These are phyloP conservation scores for Parascedosporium putredinis DNA, from an alignment of 2,329 filamentous ascomycete species.

Conservation along the genomic window DNA sequence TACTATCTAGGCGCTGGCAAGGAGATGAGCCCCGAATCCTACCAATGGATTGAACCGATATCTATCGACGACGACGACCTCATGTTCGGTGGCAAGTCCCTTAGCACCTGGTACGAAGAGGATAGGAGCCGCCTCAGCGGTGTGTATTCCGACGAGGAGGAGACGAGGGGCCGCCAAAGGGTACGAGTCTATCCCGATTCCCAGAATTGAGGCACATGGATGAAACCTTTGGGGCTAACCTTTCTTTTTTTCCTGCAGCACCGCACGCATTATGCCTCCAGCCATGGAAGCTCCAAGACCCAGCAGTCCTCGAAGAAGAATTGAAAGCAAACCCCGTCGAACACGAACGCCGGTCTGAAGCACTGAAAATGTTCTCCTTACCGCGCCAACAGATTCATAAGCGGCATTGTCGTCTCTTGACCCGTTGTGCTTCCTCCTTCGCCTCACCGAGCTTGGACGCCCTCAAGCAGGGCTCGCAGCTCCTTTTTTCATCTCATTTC, in stretches of 20 bases:
- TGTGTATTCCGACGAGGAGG: conserved; percentile 26
- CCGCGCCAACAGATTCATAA: neutral
- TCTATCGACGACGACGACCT: conserved; percentile 52
- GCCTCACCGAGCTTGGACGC: too few species aligned
- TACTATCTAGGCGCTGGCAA: neutral
- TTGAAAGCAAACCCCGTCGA: neutral
- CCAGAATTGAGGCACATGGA: neutral
- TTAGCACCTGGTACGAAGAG: conserved; percentile 52
- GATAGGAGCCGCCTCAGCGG: conserved; percentile 34
- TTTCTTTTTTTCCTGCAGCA: neutral
- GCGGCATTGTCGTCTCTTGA: neutral
- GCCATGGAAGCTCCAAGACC: conserved; percentile 4
- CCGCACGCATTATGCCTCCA: conserved; percentile 4
- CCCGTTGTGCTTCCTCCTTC: neutral
- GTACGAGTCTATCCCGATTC: conserved; percentile 16
- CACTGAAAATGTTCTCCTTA: neutral
- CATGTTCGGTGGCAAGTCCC: conserved; percentile 49
- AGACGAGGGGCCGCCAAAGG: conserved; percentile 27
- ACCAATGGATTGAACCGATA: conserved; percentile 41
- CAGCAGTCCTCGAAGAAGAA: conserved; percentile 3
- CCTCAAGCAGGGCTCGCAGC: too few species aligned
- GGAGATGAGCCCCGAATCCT: conserved; percentile 11
- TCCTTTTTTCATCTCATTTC: too few species aligned
- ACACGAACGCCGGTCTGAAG: neutral
- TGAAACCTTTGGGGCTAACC: neutral